phyloP scores from a whole-genome alignment of 177 flowering plant species.

The Vitis hybrid region DNA sequence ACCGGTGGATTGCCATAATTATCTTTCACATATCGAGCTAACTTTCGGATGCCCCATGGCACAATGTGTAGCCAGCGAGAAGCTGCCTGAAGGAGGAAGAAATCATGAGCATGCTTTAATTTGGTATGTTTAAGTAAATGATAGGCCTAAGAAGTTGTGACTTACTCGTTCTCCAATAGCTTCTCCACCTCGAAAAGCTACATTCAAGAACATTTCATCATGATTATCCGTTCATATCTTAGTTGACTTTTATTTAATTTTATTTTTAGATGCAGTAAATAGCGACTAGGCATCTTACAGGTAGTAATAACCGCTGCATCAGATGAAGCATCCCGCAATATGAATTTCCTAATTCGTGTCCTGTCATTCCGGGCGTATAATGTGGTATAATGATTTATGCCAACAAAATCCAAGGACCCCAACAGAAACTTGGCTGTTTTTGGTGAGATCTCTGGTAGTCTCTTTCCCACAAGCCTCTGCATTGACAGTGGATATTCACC shows the following conservation, averaged over 20 bases:
- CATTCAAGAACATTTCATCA: constrained; percentile 16
- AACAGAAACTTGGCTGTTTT: constrained; percentile 40
- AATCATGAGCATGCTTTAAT: neutral
- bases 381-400: constrained; percentile 85
- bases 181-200: constrained; percentile 54
- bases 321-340: constrained; percentile 70
- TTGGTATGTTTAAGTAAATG: constrained; percentile 3
- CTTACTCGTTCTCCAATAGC: constrained; percentile 83
- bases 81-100: constrained; percentile 59
- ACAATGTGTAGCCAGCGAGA: constrained; percentile 82
- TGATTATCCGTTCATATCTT: neutral
- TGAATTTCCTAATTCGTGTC: constrained; percentile 48
- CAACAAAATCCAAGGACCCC: constrained; percentile 73
- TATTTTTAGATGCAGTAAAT: neutral
- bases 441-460: constrained; percentile 63
- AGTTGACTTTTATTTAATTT: neutral
- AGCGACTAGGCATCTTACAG: constrained; percentile 46
- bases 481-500: constrained; percentile 83
- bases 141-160: constrained; percentile 3
- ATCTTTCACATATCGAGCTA: constrained; percentile 59
- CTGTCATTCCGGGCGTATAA: constrained; percentile 72
- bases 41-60: constrained; percentile 80
- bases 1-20: constrained; percentile 76
- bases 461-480: constrained; percentile 57
- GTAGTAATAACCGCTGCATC: constrained; percentile 73